Conservation (phyloP, 2,329 filamentous ascomycete genomes). For the Epichloe elymi region DNA sequence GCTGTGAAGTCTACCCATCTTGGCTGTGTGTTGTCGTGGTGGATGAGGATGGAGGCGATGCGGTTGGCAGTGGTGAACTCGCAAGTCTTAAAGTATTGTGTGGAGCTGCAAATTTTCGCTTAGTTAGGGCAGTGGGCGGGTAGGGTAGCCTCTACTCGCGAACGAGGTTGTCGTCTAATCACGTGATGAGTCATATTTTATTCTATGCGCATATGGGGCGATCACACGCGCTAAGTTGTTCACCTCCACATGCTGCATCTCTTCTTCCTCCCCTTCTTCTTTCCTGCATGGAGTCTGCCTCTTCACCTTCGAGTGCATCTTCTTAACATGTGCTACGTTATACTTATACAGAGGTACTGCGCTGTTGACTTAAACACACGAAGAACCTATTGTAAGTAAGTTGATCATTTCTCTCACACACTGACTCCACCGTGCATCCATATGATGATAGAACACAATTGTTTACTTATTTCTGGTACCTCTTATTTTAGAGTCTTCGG, state of each 20-base stretch:
- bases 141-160: neutral
- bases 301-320: neutral
- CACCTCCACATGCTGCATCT: neutral
- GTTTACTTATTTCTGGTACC: slow-evolving; percentile 76
- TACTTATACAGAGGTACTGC: neutral
- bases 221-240: neutral
- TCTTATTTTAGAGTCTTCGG: slow-evolving; percentile 74
- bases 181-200: neutral
- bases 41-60: slow-evolving; percentile 20
- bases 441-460: slow-evolving; percentile 62
- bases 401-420: neutral
- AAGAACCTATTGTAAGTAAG: slow-evolving; percentile 6
- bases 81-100: slow-evolving; percentile 20
- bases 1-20: slow-evolving; percentile 96
- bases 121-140: slow-evolving; percentile 30
- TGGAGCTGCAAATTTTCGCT: slow-evolving; percentile 30
- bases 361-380: neutral
- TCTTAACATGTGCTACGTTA: neutral
- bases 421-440: slow-evolving; percentile 7
- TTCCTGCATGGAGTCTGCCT: neutral
- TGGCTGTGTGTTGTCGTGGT: slow-evolving; percentile 33
- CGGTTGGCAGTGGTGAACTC: slow-evolving; percentile 15
- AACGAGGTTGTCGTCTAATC: neutral
- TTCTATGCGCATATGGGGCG: neutral
- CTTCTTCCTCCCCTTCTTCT: neutral